These are phyloP conservation scores for Leptosphaerulina australis DNA, from an alignment of 2,329 filamentous ascomycete species.

Conservation along the genomic window DNA sequence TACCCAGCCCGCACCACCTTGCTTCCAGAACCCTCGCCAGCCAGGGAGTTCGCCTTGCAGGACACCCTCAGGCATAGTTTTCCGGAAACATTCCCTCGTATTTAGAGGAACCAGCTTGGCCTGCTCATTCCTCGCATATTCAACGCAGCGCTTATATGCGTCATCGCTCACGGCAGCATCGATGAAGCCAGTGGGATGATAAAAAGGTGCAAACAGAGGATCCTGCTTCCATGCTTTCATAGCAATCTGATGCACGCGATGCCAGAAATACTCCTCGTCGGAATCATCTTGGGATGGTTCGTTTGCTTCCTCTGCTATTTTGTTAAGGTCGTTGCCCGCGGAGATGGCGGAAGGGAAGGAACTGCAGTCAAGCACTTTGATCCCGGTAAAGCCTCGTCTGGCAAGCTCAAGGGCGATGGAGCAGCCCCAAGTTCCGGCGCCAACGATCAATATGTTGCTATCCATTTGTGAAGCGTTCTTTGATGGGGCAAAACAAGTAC, in stretches of 20 bases:
- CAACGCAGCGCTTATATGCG: slow-evolving; percentile 48
- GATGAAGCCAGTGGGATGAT: slow-evolving; percentile 57
- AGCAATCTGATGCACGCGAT: slow-evolving; percentile 42
- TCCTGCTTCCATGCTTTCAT: slow-evolving; percentile 54
- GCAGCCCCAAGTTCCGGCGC: slow-evolving; percentile 59
- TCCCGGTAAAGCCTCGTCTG: slow-evolving; percentile 53
- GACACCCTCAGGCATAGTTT: slow-evolving; percentile 59
- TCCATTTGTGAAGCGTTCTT: slow-evolving; percentile 8
- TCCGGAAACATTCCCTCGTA: slow-evolving; percentile 54
- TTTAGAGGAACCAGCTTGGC: slow-evolving; percentile 45
- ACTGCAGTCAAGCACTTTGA: slow-evolving; percentile 55
- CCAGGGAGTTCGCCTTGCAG: slow-evolving; percentile 57
- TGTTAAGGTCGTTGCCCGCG: slow-evolving; percentile 58
- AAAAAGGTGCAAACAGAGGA: slow-evolving; percentile 52
- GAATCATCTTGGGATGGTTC: slow-evolving; percentile 32
- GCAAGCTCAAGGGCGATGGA: slow-evolving; percentile 58
- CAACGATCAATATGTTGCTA: slow-evolving; percentile 51
- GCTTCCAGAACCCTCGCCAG: slow-evolving; percentile 59
- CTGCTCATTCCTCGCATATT: slow-evolving; percentile 44
- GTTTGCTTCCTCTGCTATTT: slow-evolving; percentile 51
- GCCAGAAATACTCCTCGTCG: slow-evolving; percentile 46
- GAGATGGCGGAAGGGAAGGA: slow-evolving; percentile 53
- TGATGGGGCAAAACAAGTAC: neutral
- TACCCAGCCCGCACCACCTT: slow-evolving; percentile 59
- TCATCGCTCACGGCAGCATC: slow-evolving; percentile 53